Evolutionary conservation across 495 filamentous ascomycete species (phyloP), one percentile per base, ranked within the genome.

Genomic region (Stereocaulon alpinum): DNA sequence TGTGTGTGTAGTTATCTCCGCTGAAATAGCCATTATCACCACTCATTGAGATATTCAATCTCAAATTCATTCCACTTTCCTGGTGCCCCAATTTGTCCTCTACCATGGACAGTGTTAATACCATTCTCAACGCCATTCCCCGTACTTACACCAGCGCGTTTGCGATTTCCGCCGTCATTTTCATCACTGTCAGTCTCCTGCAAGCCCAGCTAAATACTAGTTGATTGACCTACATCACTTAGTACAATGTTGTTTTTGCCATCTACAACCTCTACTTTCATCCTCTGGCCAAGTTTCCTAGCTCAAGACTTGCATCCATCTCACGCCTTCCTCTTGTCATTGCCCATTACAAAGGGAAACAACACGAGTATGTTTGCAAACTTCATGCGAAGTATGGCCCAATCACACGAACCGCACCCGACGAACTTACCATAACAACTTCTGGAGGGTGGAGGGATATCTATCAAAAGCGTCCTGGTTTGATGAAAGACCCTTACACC

Each of bases 351-450:
- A 51, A 3, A 6, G 63, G 63, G 9, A 20, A 57, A 10, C 18
- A 61, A 10, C 40, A 48, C 5, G 11, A 51, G n/a, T 44, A 34
- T 12, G 40, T 63, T 4, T 29, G 41, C 11, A n/a, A 54, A 24
- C 56, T 66, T 7, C 71, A 75, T 43, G 62, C 67, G 4, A 72
- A 73, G 45, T 80, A 79, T 61, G 77, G 76, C 0, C 64, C 72
- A 14, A 64, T 80, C 17, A 69, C 80, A 48, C 74, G 81, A 27
- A 69, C 80, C 49, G 75, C 75, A 14, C 81, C 80, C 12, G 73
- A 77, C 32, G 75, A 79, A n/a, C 70, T 61, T 2, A 64, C 61
- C 4, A 66, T 48, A 18, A 60, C 62, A 14, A 1, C 20, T 9
- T 24, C 50, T 9, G 18, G 29, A 0, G 64, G 61, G 0, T 61